Evolutionary conservation across 805 yeast genomes (phyloP), one percentile per base, ranked within the genome.

Genomic region (Suhomyces vadensis): DNA sequence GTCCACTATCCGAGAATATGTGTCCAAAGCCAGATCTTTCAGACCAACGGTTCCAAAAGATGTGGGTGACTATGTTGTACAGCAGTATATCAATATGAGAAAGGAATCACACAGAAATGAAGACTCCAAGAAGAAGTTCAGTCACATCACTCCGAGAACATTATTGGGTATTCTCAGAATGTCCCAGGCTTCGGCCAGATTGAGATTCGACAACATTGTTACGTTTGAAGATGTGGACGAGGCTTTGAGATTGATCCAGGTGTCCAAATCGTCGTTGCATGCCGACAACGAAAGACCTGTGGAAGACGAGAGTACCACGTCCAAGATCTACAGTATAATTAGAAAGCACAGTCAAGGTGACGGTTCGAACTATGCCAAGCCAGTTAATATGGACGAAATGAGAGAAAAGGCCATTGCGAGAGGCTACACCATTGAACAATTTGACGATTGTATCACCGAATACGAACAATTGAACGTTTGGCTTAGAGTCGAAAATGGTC

Each of bases 91-190:
- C 51, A 87, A 86, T 62, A 77, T 95, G 83, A 80, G 99, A 63
- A 96, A 92, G 67, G 95, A 89, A 58, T 86, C 95, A 16, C 87
- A 87, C 59, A 72, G 79, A 46, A 85, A 86, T 60, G 87, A 86
- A 60, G 84, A 83, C 51, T 82, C 91, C 25, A 80, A 78, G 43
- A 78, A 79, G 56, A 86, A 89, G 43, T 92, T 92, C 62, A 82
- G 91, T 37, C 97, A 91, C 66, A 85, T 95, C 16, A 91, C 99
- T 1, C 97, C 98, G 46, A 84, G 99, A 74, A 90, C 98, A 2
- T 75, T 94, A 50, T 74, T 94, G 46, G 98, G 94, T 54, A 84
- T 95, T 39, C 70, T 94, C 53, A 83, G 99, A 70, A 75, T 94
- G 76, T 79, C 99, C 1, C 98, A 92, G 69, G 99, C 97, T 1